A percentile compares a stretch with the other conserved stretches of the same genome.
phyloP scores from a whole-genome alignment of 2,329 filamentous ascomycete genomes.

The Fusarium bactridioides region DNA sequence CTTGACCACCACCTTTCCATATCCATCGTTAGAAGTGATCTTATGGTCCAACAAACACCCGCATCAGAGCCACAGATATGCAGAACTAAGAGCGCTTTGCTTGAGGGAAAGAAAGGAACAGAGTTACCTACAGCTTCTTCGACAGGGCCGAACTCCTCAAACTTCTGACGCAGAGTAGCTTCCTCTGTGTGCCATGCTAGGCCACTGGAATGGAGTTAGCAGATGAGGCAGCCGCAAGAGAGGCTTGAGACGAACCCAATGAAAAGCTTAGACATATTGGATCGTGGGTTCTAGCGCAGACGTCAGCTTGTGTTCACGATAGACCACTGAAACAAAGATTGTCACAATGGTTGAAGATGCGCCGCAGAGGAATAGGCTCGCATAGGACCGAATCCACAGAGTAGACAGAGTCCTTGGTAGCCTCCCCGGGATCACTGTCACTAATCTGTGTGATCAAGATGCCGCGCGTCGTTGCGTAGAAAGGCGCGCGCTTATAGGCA shows the following conservation, averaged over 20 bases:
- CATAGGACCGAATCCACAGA: not conserved
- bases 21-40: slow-evolving; percentile 30
- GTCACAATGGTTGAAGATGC: not conserved
- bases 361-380: not conserved
- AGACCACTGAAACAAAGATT: not conserved
- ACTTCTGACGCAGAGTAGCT: slow-evolving; percentile 83
- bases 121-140: slow-evolving; percentile 87
- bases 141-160: slow-evolving; percentile 88
- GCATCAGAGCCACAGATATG: slow-evolving; percentile 30
- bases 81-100: slow-evolving; percentile 32
- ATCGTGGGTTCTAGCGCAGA: slow-evolving; percentile 26
- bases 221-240: not conserved
- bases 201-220: slow-evolving; percentile 66
- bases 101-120: slow-evolving; percentile 27
- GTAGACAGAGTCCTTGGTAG: not conserved
- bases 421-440: not conserved
- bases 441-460: not conserved
- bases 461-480: slow-evolving; percentile 22
- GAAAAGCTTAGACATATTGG: slow-evolving; percentile 89
- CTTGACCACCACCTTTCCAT: slow-evolving; percentile 87
- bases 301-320: slow-evolving; percentile 15
- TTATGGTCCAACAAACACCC: slow-evolving; percentile 21
- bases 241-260: slow-evolving; percentile 23
- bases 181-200: slow-evolving; percentile 99
- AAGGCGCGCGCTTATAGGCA: slow-evolving; percentile 24